Evolutionary conservation across 1,284 basidiomycete genomes (phyloP).

Genomic region (Austroboletus niveus): DNA sequence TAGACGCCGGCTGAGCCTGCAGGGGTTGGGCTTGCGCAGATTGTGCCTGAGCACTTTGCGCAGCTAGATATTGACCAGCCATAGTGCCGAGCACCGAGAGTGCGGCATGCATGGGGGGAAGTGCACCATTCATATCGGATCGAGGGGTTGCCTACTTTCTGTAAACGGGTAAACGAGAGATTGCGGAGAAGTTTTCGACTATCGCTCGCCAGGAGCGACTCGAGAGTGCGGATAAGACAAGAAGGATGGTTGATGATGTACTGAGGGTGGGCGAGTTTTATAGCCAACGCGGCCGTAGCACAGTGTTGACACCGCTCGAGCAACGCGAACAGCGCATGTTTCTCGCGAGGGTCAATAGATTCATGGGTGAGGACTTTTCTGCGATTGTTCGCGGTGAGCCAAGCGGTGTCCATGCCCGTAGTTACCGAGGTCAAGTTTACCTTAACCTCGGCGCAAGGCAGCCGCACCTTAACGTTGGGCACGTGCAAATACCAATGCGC

Average conservation of each 20-base stretch:
- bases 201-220: conserved; percentile 33
- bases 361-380: conserved; percentile 14
- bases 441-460: conserved; percentile 17
- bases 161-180: conserved; percentile 6
- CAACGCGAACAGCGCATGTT: conserved; percentile 33
- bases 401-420: conserved; percentile 8
- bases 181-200: neutral
- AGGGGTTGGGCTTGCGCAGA: conserved; percentile 24
- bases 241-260: conserved; percentile 13
- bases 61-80: conserved; percentile 46
- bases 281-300: conserved; percentile 16
- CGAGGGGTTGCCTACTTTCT: conserved; percentile 4
- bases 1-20: conserved; percentile 23
- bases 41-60: conserved; percentile 36
- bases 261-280: conserved; percentile 19
- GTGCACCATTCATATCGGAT: conserved; percentile 37
- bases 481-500: conserved; percentile 14
- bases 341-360: conserved; percentile 25
- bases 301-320: conserved; percentile 9
- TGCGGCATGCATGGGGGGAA: conserved; percentile 47
- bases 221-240: conserved; percentile 29
- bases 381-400: conserved; percentile 12
- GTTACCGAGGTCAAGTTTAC: conserved; percentile 16
- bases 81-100: conserved; percentile 51
- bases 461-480: conserved; percentile 7